phyloP scores from a whole-genome alignment of 371 early-diverging fungal species.

The Nematocida major region DNA sequence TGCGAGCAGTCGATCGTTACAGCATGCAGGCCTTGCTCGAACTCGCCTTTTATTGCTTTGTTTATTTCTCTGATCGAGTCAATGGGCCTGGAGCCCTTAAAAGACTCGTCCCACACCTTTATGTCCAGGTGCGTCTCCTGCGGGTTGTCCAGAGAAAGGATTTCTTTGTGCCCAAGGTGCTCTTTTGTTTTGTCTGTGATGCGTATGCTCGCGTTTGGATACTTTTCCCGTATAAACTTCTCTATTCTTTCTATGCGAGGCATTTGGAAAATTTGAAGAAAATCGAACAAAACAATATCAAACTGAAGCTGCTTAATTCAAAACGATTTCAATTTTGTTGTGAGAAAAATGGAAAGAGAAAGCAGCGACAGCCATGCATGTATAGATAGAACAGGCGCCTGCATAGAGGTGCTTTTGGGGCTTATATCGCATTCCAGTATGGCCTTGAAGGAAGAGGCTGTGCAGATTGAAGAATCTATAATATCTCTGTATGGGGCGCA shows the following conservation, averaged over 20 bases:
- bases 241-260: slow-evolving; percentile 17
- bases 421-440: no score
- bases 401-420: no score
- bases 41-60: slow-evolving; percentile 28
- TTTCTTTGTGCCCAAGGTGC: slow-evolving; percentile 41
- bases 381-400: no score
- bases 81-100: not conserved
- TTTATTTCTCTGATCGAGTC: slow-evolving; percentile 23
- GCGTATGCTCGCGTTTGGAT: slow-evolving; percentile 6
- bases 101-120: not conserved
- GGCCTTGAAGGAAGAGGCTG: no score
- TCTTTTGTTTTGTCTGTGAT: slow-evolving; percentile 25
- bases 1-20: slow-evolving; percentile 30
- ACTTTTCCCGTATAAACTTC: not conserved
- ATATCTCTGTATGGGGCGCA: no score
- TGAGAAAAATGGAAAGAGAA: no score
- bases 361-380: no score
- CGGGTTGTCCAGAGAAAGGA: not conserved
- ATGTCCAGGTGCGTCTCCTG: slow-evolving; percentile 25
- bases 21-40: slow-evolving; percentile 37
- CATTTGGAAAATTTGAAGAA: no score
- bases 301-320: no score
- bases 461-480: no score
- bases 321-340: no score
- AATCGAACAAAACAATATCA: no score